Percentiles rank a stretch among this genome's conserved stretches.
Conservation (phyloP, 306 rosid genomes). For the Medicago truncatula region DNA sequence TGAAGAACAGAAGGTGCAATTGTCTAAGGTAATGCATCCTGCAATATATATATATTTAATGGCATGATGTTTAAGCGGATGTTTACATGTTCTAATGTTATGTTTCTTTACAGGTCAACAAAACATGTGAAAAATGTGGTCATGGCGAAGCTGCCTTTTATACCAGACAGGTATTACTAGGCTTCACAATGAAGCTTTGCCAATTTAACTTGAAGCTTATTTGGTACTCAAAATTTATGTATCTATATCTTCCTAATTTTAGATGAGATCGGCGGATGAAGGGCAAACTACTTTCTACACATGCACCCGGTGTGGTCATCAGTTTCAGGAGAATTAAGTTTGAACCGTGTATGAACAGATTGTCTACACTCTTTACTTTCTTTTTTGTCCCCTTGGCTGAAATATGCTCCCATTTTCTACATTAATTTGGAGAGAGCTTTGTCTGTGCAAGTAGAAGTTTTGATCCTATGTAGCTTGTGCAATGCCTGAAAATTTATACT, state of each 20-base stretch:
- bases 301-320: slow-evolving; percentile 45
- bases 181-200: not conserved
- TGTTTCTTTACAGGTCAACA: slow-evolving; percentile 57
- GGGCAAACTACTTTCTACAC: slow-evolving; percentile 59
- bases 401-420: not conserved
- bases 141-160: slow-evolving; percentile 66
- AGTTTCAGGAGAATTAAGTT: slow-evolving; percentile 51
- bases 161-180: slow-evolving; percentile 52
- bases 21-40: slow-evolving; percentile 48
- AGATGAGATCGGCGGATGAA: slow-evolving; percentile 60
- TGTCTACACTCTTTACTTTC: not conserved
- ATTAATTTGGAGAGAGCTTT: not conserved
- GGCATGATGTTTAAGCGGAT: not conserved
- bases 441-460: not conserved
- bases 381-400: not conserved
- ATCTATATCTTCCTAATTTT: slow-evolving; percentile 21
- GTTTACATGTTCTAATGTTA: slow-evolving; percentile 16
- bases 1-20: slow-evolving; percentile 45
- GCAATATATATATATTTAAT: not conserved
- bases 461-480: not conserved
- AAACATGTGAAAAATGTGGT: slow-evolving; percentile 82
- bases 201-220: slow-evolving; percentile 29
- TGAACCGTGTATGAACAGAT: not conserved
- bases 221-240: slow-evolving; percentile 2
- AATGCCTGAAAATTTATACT: not conserved